Evolutionary conservation across 2,329 filamentous ascomycete genomes (phyloP).

Genomic region (Talaromyces sp.): DNA sequence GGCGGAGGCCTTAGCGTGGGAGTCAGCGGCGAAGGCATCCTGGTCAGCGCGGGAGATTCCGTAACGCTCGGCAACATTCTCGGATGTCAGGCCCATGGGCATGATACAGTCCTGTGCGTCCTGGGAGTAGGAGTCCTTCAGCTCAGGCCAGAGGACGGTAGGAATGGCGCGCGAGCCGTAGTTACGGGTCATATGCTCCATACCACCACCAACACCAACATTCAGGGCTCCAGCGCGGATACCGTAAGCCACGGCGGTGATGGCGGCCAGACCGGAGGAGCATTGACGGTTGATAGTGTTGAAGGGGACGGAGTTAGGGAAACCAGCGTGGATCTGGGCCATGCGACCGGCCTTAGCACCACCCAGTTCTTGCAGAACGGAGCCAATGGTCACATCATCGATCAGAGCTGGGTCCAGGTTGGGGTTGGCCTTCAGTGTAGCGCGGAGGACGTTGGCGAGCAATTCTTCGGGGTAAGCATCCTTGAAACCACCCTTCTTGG

Average conservation of each 20-base stretch:
- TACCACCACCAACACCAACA: conserved; percentile 79
- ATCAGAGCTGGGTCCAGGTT: conserved; percentile 70
- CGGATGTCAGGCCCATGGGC: conserved; percentile 88
- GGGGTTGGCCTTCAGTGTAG: conserved; percentile 72
- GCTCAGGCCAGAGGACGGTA: conserved; percentile 73
- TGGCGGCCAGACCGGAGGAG: conserved; percentile 73
- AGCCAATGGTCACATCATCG: conserved; percentile 83
- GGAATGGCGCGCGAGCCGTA: conserved; percentile 86
- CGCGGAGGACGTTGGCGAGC: conserved; percentile 64
- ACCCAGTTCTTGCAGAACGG: conserved; percentile 87
- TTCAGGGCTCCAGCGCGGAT: conserved; percentile 75
- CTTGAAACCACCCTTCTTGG: conserved; percentile 80
- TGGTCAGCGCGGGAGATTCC: conserved; percentile 74
- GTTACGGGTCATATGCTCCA: conserved; percentile 96
- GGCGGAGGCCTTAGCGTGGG: conserved; percentile 71
- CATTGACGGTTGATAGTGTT: conserved; percentile 91
- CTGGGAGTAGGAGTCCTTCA: conserved; percentile 65
- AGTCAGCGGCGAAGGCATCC: conserved; percentile 77
- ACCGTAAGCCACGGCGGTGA: conserved; percentile 72
- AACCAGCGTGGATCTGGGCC: conserved; percentile 83
- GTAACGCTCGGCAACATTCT: conserved; percentile 83
- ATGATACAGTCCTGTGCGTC: conserved; percentile 86
- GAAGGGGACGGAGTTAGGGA: conserved; percentile 70
- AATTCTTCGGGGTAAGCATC: conserved; percentile 91
- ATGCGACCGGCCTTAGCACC: conserved; percentile 89